Conservation (phyloP, 768 basidiomycete species). For the Russula brevipes region DNA sequence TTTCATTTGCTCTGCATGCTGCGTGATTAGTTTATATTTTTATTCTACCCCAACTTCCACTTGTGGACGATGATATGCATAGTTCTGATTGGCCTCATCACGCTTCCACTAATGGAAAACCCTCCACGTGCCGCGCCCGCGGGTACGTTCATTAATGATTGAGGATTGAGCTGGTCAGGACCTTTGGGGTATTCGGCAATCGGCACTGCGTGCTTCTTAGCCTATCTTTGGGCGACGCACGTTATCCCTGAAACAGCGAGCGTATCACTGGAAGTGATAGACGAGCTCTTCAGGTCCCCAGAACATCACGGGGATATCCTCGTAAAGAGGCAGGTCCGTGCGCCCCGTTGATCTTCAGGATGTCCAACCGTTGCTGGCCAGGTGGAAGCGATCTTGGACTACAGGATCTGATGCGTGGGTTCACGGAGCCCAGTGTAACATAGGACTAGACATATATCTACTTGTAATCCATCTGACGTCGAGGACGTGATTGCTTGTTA, state of each 20-base stretch:
- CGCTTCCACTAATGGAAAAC: conserved; percentile 56
- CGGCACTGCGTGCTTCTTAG: conserved; percentile 50
- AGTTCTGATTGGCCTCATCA: conserved; percentile 75
- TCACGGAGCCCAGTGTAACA: conserved; percentile 24
- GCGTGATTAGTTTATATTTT: conserved; percentile 4
- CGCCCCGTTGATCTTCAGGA: background rate
- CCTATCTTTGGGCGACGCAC: conserved; percentile 66
- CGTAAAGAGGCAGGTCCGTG: conserved; percentile 48
- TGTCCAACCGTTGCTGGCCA: conserved; percentile 26
- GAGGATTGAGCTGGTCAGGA: conserved; percentile 34
- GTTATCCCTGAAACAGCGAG: conserved; percentile 74
- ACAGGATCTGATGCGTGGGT: conserved; percentile 39
- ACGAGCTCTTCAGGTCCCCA: conserved; percentile 57
- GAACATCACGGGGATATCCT: conserved; percentile 50
- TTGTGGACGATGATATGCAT: background rate
- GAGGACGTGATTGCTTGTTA: too few relatives aligned
- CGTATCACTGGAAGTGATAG: conserved; percentile 71
- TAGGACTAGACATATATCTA: background rate
- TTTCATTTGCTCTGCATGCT: conserved; percentile 12
- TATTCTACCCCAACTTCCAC: background rate
- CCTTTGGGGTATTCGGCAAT: conserved; percentile 60
- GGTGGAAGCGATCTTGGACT: conserved; percentile 58
- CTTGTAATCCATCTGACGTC: background rate
- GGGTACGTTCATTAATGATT: background rate
- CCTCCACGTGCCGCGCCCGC: conserved; percentile 33